A percentile compares a stretch with the other conserved stretches of the same genome.
Evolutionary conservation across 352 stramenopile genomes (phyloP).

Genomic region (Pythium apleroticum): DNA sequence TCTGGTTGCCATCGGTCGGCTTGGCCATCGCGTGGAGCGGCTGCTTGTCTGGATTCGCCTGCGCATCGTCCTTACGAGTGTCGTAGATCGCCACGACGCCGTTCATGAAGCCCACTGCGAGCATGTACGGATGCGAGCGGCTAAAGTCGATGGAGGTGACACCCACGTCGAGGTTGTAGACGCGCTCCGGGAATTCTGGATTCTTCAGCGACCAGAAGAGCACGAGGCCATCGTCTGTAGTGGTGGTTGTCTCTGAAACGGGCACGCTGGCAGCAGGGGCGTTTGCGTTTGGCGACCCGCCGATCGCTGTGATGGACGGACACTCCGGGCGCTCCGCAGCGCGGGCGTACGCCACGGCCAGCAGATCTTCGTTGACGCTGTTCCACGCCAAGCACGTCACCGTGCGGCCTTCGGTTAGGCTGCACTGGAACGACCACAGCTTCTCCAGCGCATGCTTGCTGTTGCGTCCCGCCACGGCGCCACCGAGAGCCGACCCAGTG

Average conservation of each 20-base stretch:
- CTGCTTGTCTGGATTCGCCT: not conserved
- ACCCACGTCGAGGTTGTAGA: constrained; percentile 71
- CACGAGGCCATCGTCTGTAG: constrained; percentile 56
- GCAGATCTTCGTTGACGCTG: constrained; percentile 83
- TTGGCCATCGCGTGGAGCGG: constrained; percentile 1
- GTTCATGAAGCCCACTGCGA: constrained; percentile 89
- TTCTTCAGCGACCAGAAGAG: constrained; percentile 94
- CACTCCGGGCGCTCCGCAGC: constrained; percentile 12
- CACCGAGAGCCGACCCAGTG: constrained; percentile 6
- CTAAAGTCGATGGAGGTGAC: constrained; percentile 92
- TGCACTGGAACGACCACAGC: constrained; percentile 76
- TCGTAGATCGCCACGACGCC: constrained; percentile 92
- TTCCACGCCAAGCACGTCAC: constrained; percentile 88
- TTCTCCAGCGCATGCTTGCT: constrained; percentile 47
- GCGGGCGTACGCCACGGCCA: constrained; percentile 88
- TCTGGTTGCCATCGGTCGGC: constrained; percentile 5
- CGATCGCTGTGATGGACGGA: constrained; percentile 13
- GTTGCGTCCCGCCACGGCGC: constrained; percentile 18
- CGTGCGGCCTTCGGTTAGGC: constrained; percentile 50
- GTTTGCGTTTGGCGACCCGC: not conserved
- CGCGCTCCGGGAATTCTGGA: constrained; percentile 89
- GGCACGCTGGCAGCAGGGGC: not conserved
- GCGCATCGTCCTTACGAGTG: constrained; percentile 64
- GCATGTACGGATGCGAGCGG: constrained; percentile 77
- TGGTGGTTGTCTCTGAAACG: not conserved